Base-by-base conservation (phyloP, 2,329 filamentous ascomycete species). In the Coccinonectria pachysandricola region DNA sequence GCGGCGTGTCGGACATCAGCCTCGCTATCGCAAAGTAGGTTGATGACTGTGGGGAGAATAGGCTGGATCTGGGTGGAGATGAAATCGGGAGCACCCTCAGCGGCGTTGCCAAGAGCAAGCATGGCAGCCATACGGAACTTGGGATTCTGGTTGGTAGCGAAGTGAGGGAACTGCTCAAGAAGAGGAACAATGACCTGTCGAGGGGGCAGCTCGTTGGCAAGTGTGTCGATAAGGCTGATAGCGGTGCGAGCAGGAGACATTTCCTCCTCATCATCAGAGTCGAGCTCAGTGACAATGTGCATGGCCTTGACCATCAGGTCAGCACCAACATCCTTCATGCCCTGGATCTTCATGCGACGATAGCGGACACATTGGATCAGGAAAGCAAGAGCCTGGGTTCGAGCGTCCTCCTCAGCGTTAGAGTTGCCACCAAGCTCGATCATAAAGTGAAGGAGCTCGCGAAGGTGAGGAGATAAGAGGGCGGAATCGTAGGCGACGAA, bases 31-130 rank as follows among this genome's bases (percentile, higher is more conserved):
- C 85, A 70, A 19, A 98, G 73, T 7, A 96, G 70, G 47, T 75
- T 76, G 31, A 95, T 68, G 32, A 96, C 76, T 43, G 83, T 68
- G 24, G 91, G 91, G 53, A 96, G 74, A 40, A 96, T 80, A 40
- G 79, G 72, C 48, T 79, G 70, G 36, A 96, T 73, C 59, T 98
- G 91, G 12, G 87, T 94, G 38, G 84, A 85, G 49, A 96, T 86
- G 59, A 96, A 98, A 56, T 98, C 91, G 10, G 91, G 91, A 15
- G 91, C 88, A 44, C 91, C 91, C 64, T 96, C 91, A 27, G 94
- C 88, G 44, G 84, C 88, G 64, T 88, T 92, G 33, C 88, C 88
- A 5, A 98, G 71, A 24, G 88, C 80, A 36, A 96, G 69, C 50
- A 96, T 91, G 57, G 83, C 87, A 28, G 88, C 87, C 57, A 88